Evolutionary conservation across 2,329 filamentous ascomycete species (phyloP).

Genomic region (Proliferodiscus dingleyae): DNA sequence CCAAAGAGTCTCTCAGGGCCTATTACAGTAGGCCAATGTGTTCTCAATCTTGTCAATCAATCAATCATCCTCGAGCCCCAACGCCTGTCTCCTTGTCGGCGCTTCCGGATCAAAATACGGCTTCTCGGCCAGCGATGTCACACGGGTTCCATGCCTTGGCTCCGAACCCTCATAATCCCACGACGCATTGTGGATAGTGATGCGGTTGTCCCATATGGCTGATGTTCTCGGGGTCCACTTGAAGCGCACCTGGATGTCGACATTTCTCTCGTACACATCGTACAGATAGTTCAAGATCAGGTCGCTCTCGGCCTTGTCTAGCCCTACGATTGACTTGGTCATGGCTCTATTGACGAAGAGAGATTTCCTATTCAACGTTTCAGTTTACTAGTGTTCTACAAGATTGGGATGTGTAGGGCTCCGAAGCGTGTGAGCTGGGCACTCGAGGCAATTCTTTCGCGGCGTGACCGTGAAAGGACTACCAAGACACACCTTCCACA

Average conservation of each 20-base stretch:
- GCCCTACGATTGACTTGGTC: slow-evolving; percentile 62
- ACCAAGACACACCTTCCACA: too few species aligned
- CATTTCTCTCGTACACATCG: slow-evolving; percentile 61
- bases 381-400: too few species aligned
- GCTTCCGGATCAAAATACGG: slow-evolving; percentile 62
- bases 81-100: slow-evolving; percentile 60
- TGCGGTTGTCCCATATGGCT: slow-evolving; percentile 68
- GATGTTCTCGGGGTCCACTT: slow-evolving; percentile 64
- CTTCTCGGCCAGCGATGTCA: slow-evolving; percentile 67
- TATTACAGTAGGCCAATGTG: too few species aligned
- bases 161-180: slow-evolving; percentile 68
- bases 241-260: slow-evolving; percentile 69
- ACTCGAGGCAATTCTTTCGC: too few species aligned
- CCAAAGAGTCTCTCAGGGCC: too few species aligned
- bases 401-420: too few species aligned
- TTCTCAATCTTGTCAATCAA: too few species aligned
- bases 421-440: too few species aligned
- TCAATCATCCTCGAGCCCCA: slow-evolving; percentile 55
- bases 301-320: slow-evolving; percentile 66
- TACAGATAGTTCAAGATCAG: slow-evolving; percentile 61
- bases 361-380: too few species aligned
- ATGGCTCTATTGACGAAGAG: slow-evolving; percentile 68
- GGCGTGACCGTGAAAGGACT: too few species aligned
- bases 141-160: slow-evolving; percentile 66
- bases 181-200: slow-evolving; percentile 69